Conservation (phyloP, 257 asterid genomes). For the Solanum arcanum region DNA sequence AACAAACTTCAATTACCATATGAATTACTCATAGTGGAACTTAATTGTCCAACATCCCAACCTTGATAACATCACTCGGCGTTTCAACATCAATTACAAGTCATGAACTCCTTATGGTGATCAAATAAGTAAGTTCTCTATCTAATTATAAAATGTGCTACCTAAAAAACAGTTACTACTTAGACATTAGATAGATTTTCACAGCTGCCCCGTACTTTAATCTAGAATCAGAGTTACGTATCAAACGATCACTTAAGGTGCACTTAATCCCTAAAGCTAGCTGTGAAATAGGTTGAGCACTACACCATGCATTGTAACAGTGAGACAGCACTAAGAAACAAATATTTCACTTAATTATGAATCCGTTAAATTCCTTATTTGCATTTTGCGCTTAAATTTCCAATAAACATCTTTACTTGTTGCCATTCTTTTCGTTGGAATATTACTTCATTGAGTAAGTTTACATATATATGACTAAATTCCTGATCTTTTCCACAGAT, state of each 20-base stretch:
- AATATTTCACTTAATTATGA: not conserved
- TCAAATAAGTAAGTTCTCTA: constrained; percentile 45
- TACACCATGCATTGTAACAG: not conserved
- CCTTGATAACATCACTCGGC: constrained; percentile 66
- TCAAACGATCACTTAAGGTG: not conserved
- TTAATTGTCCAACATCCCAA: constrained; percentile 73
- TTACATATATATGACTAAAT: not conserved
- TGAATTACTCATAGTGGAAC: constrained; percentile 71
- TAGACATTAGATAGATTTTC: not conserved
- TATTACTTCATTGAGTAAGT: not conserved
- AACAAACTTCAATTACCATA: constrained; percentile 73
- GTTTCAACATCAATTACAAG: constrained; percentile 77
- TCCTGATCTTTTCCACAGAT: constrained; percentile 19
- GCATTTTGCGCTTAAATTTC: not conserved
- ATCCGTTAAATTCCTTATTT: not conserved
- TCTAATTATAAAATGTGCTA: not conserved
- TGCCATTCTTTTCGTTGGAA: not conserved
- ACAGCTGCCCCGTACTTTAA: not conserved
- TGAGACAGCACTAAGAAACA: not conserved
- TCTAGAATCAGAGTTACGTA: not conserved
- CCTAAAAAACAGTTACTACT: not conserved
- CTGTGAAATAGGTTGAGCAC: not conserved
- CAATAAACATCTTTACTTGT: not conserved
- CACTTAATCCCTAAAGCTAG: not conserved
- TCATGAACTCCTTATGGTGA: constrained; percentile 44